Evolutionary conservation across 306 rosid species (phyloP), one percentile per base, ranked within the genome.

Genomic region (Fragaria ananassa): DNA sequence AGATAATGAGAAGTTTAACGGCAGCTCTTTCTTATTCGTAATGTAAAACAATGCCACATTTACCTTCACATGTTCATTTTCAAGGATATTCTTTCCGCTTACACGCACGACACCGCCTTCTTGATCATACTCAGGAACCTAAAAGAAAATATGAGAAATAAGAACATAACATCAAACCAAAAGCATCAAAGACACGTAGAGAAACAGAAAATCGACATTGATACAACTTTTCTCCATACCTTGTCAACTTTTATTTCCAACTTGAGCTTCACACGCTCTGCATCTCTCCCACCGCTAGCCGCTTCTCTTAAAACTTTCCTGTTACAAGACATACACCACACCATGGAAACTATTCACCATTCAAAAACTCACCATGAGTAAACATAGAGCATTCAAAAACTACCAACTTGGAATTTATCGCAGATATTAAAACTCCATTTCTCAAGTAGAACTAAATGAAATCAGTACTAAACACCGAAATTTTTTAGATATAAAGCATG

Each of bases 11-110:
- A 80, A 79, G 25, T 72, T 50, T 4, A 78, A 79, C 49, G 42
- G 4, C 6, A 46, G 54, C 39, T 85, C 29, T 10, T 17, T 29
- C 65, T 11, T 0, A 18, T 60, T 15, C 47, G 5, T 51, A 54
- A 62, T 50, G 75, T 67, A 71, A 71, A 49, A 44, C 34, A 65
- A 41, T 25, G 79, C 21, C 4, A 53, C 31, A 79, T 39, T 78
- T 86, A 91, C 99, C 99, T 95, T 95, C 53, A 95, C 99, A 80
- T 92, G 37, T 70, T 95, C 97, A 77, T 95, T 95, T 89, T 90
- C 97, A 29, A 91, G 46, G 66, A 89, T 81, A 76, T 95, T 95
- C 85, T 86, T 95, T 53, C 99, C 99, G 17, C 99, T 97, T 69
- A 95, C 69, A 49, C 97, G 97, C 79, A 95, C 86, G 74, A 95